These are phyloP conservation scores for Candida sphagnicola DNA, from an alignment of 805 yeast genomes.

Conservation along the genomic window DNA sequence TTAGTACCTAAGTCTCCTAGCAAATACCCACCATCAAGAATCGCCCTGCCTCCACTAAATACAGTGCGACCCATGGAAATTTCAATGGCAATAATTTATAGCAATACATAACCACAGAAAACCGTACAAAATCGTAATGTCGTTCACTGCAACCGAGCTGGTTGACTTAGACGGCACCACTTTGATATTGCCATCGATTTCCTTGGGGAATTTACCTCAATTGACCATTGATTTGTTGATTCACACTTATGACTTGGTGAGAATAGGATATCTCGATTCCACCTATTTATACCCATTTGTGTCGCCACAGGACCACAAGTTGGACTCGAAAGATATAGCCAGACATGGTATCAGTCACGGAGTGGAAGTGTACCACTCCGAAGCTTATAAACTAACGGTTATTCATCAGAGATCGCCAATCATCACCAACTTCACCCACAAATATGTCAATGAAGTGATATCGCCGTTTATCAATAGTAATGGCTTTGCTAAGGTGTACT, in stretches of 20 bases:
- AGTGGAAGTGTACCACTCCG: conserved; percentile 58
- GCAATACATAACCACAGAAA: too few species aligned
- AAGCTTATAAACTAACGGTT: conserved; percentile 42
- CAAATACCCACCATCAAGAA: background rate
- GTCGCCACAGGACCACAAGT: conserved; percentile 61
- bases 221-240: conserved; percentile 69
- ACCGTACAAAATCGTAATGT: background rate
- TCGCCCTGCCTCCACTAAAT: background rate
- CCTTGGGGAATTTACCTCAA: conserved; percentile 91
- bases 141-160: background rate
- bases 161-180: conserved; percentile 19
- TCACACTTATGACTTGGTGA: conserved; percentile 52
- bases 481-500: conserved; percentile 43
- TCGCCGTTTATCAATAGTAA: conserved; percentile 43
- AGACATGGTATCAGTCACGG: conserved; percentile 60
- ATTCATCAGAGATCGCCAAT: conserved; percentile 84
- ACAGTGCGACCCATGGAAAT: background rate
- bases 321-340: conserved; percentile 24
- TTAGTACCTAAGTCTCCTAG: too few species aligned
- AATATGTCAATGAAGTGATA: conserved; percentile 50
- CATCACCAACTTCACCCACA: conserved; percentile 54
- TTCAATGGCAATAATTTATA: background rate
- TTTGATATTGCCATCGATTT: conserved; percentile 72
- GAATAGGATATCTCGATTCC: conserved; percentile 56
- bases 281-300: conserved; percentile 72